phyloP scores from a whole-genome alignment of 768 basidiomycete genomes.

The Nidula microcarpa region DNA sequence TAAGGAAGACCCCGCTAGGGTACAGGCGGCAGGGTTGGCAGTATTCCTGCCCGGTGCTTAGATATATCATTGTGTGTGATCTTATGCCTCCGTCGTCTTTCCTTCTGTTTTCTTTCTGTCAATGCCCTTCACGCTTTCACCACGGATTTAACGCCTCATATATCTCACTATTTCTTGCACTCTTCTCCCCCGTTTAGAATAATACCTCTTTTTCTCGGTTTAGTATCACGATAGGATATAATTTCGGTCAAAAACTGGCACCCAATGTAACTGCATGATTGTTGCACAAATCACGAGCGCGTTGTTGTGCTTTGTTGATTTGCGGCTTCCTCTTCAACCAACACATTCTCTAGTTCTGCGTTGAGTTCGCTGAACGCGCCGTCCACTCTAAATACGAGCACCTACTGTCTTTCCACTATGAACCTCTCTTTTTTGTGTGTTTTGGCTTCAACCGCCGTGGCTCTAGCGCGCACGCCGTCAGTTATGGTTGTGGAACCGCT shows the following conservation, averaged over 20 bases:
- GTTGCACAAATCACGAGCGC: no score
- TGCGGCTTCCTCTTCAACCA: no score
- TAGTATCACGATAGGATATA: neutral
- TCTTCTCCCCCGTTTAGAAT: neutral
- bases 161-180: neutral
- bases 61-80: constrained; percentile 10
- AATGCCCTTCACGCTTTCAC: constrained; percentile 1
- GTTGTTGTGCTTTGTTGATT: no score
- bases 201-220: neutral
- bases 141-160: neutral
- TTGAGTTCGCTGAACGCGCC: no score
- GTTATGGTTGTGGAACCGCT: constrained; percentile 52
- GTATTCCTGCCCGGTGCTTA: constrained; percentile 47
- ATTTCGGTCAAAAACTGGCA: no score
- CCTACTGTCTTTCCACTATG: no score
- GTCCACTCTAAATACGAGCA: no score
- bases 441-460: constrained; percentile 3
- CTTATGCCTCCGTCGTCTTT: neutral
- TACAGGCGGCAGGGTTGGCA: constrained; percentile 75
- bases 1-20: constrained; percentile 69
- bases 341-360: no score
- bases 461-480: neutral
- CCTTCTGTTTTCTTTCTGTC: constrained; percentile 8
- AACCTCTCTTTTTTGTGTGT: neutral
- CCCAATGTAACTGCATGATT: no score